Conservation (phyloP, 768 basidiomycete genomes). For the Boletus sensibilis region DNA sequence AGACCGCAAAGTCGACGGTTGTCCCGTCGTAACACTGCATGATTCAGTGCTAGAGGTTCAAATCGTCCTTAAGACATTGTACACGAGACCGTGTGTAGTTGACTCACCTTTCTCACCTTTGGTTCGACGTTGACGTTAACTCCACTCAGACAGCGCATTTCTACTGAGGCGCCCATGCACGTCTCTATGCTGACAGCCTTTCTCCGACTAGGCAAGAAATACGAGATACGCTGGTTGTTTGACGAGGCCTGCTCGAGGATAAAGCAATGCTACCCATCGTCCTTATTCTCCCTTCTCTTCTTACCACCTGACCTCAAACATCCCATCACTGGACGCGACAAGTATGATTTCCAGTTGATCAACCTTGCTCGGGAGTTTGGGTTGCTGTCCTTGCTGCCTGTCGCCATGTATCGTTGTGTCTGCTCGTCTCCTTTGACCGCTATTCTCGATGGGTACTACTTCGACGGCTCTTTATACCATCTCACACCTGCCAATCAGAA, state of each 20-base stretch:
- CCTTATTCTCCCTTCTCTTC: conserved; percentile 26
- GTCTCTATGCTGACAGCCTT: conserved; percentile 23
- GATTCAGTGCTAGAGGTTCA: conserved; percentile 24
- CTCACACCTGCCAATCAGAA: conserved; percentile 25
- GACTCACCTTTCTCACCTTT: neutral
- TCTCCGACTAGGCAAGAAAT: conserved; percentile 25
- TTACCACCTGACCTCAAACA: conserved; percentile 20
- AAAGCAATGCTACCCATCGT: conserved; percentile 24
- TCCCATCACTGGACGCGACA: conserved; percentile 24
- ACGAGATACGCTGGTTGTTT: conserved; percentile 24
- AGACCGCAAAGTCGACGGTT: conserved; percentile 22
- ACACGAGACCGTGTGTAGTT: conserved; percentile 24
- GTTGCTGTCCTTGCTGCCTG: conserved; percentile 21
- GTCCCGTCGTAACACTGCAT: conserved; percentile 22
- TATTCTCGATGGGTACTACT: conserved; percentile 26
- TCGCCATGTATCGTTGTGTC: conserved; percentile 26
- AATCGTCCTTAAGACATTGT: conserved; percentile 25
- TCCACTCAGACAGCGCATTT: conserved; percentile 23
- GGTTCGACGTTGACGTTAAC: conserved; percentile 2
- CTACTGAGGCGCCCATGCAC: conserved; percentile 17
- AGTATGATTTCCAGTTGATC: conserved; percentile 26
- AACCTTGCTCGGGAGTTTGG: conserved; percentile 26
- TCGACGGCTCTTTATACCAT: conserved; percentile 13
- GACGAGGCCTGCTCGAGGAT: conserved; percentile 23
- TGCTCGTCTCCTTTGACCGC: conserved; percentile 19